Evolutionary conservation across 2,329 filamentous ascomycete species (phyloP), one percentile per base, ranked within the genome.

Genomic region (Dactylonectria estremocensis): DNA sequence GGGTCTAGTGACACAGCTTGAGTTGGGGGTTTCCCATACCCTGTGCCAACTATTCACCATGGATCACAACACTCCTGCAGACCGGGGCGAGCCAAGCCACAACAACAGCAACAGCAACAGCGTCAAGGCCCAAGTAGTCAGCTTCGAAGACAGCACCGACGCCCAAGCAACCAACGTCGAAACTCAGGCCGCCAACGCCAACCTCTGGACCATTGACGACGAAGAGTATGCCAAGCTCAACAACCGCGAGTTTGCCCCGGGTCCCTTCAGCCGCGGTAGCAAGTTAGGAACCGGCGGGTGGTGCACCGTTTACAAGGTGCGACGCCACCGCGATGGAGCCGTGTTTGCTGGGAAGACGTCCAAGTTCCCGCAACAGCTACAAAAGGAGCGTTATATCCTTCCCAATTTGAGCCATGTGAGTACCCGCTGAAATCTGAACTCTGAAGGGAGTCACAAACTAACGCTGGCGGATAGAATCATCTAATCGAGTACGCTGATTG

Each of bases 331-430:
- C 5, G 77, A 78, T 31, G 71, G 76, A 6, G 45, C 28, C 18
- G 56, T 80, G 1, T 72, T 77, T 50, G 79, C 79, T 1, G 79
- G 76, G 0, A 81, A 81, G 55, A 46, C 68, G 5, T 77, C 76
- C 7, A 54, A 63, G 28, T 59, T 61, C n/a, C 35, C 60, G 31
- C 48, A 43, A 13, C 67, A 78, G 58, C 57, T 80, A 43, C 70
- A 68, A 7, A 67, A 62, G 28, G 79, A 80, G 64, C 74, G 28
- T 54, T 0, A 69, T 3, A 10, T 74, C 7, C 60, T 80, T 28
- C 58, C 61, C 9, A 60, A 59, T 22, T 48, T 77, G 5, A 58
- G 62, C 7, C 78, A 80, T 50, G 79, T 80, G 61, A 65, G 77
- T 60, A 3, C 14, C 9, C 14, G 45, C 54, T 45, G 20, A 58